These are phyloP conservation scores for Chenopodium formosanum DNA, from an alignment of 148 eudicot genomes.

Conservation along the genomic window DNA sequence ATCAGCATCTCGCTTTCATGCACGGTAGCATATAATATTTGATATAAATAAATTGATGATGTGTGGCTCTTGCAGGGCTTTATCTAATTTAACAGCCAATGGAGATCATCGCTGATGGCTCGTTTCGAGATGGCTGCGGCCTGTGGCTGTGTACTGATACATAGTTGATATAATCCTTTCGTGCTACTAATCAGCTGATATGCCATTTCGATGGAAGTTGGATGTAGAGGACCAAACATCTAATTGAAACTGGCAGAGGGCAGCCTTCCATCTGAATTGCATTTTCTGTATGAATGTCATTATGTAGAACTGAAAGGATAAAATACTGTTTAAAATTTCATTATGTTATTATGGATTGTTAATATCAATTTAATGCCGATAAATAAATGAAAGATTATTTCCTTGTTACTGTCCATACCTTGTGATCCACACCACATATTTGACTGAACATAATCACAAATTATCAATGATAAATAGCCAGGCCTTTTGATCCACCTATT, in stretches of 20 bases:
- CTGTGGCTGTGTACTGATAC: constrained; percentile 6
- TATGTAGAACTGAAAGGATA: constrained; percentile 11
- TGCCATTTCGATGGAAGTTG: constrained; percentile 10
- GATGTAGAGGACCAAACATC: constrained; percentile 20
- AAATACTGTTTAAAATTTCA: neutral
- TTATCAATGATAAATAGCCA: too few relatives aligned
- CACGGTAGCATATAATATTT: neutral
- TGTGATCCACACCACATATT: too few relatives aligned
- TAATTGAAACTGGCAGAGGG: neutral
- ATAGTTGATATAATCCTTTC: constrained; percentile 15
- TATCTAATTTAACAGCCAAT: constrained; percentile 11
- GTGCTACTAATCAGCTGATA: constrained; percentile 8
- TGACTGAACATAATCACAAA: too few relatives aligned
- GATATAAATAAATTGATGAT: neutral
- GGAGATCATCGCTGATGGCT: constrained; percentile 36
- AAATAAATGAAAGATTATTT: constrained; percentile 18
- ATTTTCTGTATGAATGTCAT: constrained; percentile 5
- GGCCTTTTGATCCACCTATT: too few relatives aligned
- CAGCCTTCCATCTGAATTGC: constrained; percentile 14
- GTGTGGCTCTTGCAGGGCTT: constrained; percentile 13
- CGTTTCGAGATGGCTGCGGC: neutral
- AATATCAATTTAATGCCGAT: constrained; percentile 19
- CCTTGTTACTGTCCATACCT: too few relatives aligned
- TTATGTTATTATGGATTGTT: constrained; percentile 16
- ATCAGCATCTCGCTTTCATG: neutral